These are phyloP conservation scores for Hypocrella siamensis DNA, from an alignment of 2,329 filamentous ascomycete species.

Conservation along the genomic window DNA sequence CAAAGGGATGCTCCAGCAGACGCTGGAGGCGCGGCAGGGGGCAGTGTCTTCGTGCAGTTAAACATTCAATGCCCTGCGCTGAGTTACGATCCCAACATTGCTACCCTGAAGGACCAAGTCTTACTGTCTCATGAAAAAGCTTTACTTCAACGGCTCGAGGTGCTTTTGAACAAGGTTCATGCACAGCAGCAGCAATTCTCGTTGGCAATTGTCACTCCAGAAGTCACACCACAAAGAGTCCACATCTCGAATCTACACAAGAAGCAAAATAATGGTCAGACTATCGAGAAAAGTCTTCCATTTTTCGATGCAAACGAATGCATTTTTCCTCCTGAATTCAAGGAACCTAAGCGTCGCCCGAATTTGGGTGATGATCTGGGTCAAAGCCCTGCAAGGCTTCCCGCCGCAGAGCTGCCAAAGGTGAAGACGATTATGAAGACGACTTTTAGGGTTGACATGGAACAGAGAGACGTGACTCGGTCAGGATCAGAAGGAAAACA, in stretches of 20 bases:
- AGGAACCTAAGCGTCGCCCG: too few species aligned
- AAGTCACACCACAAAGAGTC: too few species aligned
- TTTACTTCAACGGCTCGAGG: constrained; percentile 29
- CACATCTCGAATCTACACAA: too few species aligned
- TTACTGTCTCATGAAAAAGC: constrained; percentile 42
- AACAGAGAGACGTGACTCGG: constrained; percentile 13
- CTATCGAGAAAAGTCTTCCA: too few species aligned
- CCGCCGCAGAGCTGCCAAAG: too few species aligned
- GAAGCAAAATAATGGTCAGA: too few species aligned
- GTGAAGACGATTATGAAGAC: constrained; percentile 12
- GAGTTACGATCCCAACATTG: constrained; percentile 57
- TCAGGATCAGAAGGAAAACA: constrained; percentile 12
- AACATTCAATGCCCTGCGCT: constrained; percentile 44
- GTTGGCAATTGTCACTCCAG: too few species aligned
- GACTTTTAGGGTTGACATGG: constrained; percentile 15
- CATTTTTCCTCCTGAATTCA: too few species aligned
- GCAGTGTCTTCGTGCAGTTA: constrained; percentile 46
- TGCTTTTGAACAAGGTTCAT: constrained; percentile 26
- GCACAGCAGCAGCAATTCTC: neutral
- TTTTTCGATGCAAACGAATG: too few species aligned
- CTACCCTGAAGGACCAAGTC: constrained; percentile 57
- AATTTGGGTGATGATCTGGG: too few species aligned
- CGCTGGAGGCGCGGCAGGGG: constrained; percentile 8
- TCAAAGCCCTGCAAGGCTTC: neutral
- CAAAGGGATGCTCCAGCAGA: neutral